A percentile compares a stretch with the other conserved stretches of the same genome.
phyloP scores from a whole-genome alignment of 1,284 basidiomycete genomes.

The Butyriboletus regius region DNA sequence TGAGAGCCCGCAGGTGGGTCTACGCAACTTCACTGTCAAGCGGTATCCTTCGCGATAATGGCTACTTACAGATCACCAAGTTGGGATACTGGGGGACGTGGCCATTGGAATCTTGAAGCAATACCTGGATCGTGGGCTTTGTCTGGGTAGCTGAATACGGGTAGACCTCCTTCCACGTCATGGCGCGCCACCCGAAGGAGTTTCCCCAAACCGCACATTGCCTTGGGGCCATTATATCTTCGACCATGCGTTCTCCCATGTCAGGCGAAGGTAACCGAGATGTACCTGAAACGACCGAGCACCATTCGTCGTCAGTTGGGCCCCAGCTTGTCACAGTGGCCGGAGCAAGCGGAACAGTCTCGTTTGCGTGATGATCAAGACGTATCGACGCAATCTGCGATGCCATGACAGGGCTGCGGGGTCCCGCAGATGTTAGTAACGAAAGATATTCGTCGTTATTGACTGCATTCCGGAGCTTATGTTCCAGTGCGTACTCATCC shows the following conservation, averaged over 20 bases:
- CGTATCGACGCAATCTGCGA: slow-evolving; percentile 44
- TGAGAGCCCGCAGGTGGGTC: slow-evolving; percentile 39
- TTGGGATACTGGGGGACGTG: slow-evolving; percentile 29
- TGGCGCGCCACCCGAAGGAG: slow-evolving; percentile 25
- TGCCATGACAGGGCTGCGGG: slow-evolving; percentile 39
- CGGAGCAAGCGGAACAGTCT: slow-evolving; percentile 52
- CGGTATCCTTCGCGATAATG: not conserved
- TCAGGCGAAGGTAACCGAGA: slow-evolving; percentile 32
- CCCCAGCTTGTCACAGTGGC: slow-evolving; percentile 33
- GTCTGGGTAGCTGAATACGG: slow-evolving; percentile 11
- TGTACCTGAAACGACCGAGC: slow-evolving; percentile 3
- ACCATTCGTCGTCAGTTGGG: slow-evolving; percentile 19
- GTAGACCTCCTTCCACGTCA: slow-evolving; percentile 23
- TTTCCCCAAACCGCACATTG: slow-evolving; percentile 35
- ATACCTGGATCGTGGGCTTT: slow-evolving; percentile 1
- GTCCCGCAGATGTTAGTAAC: slow-evolving; percentile 60
- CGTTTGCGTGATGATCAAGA: slow-evolving; percentile 45
- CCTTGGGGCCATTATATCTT: slow-evolving; percentile 31
- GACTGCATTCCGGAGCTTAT: not conserved
- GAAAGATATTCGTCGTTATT: slow-evolving; percentile 60
- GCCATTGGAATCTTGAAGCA: slow-evolving; percentile 5
- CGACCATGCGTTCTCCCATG: slow-evolving; percentile 34
- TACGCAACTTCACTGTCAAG: slow-evolving; percentile 14
- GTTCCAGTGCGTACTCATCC: slow-evolving; percentile 23
- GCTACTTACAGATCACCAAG: slow-evolving; percentile 34